Base-by-base conservation (phyloP, 2,329 filamentous ascomycete genomes). In the Tolypocladium ophioglossoides region DNA sequence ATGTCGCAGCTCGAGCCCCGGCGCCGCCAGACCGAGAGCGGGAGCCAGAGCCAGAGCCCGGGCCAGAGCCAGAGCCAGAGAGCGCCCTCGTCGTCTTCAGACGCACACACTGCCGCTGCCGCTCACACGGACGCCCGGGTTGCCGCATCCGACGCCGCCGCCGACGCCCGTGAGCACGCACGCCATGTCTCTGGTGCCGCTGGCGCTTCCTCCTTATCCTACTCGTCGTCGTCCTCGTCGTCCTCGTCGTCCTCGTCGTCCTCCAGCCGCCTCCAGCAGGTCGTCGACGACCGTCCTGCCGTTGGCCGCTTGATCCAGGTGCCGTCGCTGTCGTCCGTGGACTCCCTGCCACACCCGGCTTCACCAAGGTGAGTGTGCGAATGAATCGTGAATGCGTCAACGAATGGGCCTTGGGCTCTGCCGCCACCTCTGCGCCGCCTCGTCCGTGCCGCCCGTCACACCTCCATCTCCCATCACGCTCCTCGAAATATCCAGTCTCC, bases 1-100 rank as follows among this genome's bases (percentile, higher is more conserved):
- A 78, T 79, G 76, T 77, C 76, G 70, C 77, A 78, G 70, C 73
- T 74, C 72, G 71, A 72, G 67, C 70, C 71, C 69, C 74, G 72
- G 67, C 69, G 68, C 67, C 69, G 70, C 64, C 68, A 75, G 39
- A 50, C 64, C 70, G 66, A 67, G 66, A 65, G 64, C 52, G 39
- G 40, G 54, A 54, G 34, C 38, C 54, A 52, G 47, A 27, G 52
- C 53, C 51, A 27, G 51, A 48, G 30, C 48, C 35, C 38, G 51
- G 52, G 34, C 30, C 12, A 37, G 32, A 8, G 22, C 47, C 32
- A 47, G 24, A 16, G 18, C 44, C 44, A 37, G 32, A 14, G 48
- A 9, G 49, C 24, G 37, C 49, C 24, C 44, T 47, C 16, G 44
- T 32, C 44, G 27, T n/a, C 44, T 47, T 47, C 44, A 32, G 44